These are phyloP conservation scores for Cercospora zeae-maydis DNA, from an alignment of 2,329 filamentous ascomycete species.

Conservation along the genomic window DNA sequence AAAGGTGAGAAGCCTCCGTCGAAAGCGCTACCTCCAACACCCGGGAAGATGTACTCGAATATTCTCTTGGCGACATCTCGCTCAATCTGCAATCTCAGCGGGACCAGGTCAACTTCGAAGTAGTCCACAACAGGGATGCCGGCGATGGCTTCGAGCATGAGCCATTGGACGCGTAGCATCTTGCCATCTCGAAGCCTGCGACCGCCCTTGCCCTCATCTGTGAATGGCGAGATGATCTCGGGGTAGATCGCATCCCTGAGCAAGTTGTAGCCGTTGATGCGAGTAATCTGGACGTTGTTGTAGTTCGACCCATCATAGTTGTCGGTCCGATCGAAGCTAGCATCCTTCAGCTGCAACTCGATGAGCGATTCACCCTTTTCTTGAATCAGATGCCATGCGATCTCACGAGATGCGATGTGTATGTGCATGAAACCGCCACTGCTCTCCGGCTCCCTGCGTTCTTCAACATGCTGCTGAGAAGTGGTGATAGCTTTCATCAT, in stretches of 20 bases:
- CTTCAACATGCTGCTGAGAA: constrained; percentile 80
- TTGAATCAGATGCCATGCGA: constrained; percentile 94
- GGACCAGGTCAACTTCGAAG: constrained; percentile 91
- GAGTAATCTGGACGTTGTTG: constrained; percentile 84
- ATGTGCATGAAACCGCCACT: constrained; percentile 80
- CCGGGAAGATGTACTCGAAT: constrained; percentile 97
- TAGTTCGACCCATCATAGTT: constrained; percentile 96
- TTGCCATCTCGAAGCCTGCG: constrained; percentile 65
- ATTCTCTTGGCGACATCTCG: constrained; percentile 86
- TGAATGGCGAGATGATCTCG: constrained; percentile 88
- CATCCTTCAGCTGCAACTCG: constrained; percentile 86
- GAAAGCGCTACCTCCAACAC: constrained; percentile 55
- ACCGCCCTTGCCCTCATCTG: constrained; percentile 58
- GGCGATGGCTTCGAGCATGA: constrained; percentile 96
- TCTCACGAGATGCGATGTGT: constrained; percentile 90
- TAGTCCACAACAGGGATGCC: constrained; percentile 96
- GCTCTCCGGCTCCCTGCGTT: constrained; percentile 60
- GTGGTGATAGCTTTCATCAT: constrained; percentile 99
- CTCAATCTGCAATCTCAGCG: constrained; percentile 89
- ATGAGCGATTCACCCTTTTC: constrained; percentile 76
- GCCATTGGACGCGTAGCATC: constrained; percentile 94
- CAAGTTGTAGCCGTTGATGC: constrained; percentile 83
- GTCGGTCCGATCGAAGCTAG: constrained; percentile 91
- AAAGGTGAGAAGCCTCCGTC: constrained; percentile 61
- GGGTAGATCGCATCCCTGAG: constrained; percentile 89